phyloP scores from a whole-genome alignment of 495 filamentous ascomycete genomes.

The Filosporella fistucella region DNA sequence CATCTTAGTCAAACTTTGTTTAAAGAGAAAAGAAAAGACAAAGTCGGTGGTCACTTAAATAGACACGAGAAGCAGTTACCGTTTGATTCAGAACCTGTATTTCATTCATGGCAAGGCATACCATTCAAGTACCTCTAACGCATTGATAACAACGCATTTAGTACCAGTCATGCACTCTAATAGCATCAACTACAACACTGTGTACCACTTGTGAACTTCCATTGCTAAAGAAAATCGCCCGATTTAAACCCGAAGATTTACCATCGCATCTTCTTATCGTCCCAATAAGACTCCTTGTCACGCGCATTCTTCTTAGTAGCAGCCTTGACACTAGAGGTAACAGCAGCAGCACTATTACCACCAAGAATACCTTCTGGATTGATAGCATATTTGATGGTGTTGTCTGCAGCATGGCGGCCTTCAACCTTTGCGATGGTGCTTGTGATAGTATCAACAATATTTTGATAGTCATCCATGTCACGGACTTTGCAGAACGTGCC shows the following conservation, averaged over 20 bases:
- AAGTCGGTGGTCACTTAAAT: no score
- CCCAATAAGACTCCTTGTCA: conserved; percentile 1
- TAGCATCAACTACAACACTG: no score
- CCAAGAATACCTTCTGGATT: neutral
- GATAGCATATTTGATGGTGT: conserved; percentile 23
- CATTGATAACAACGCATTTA: no score
- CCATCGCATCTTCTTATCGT: neutral
- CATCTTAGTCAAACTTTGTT: no score
- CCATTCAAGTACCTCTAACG: no score
- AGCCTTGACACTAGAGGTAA: neutral
- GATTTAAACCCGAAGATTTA: neutral
- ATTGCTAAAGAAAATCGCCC: neutral
- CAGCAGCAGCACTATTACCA: neutral
- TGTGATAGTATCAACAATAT: conserved; percentile 16
- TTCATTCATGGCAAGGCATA: no score
- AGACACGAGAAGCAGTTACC: no score
- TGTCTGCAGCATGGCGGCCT: conserved; percentile 21
- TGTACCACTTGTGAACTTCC: no score
- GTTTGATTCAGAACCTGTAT: no score
- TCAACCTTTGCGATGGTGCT: conserved; percentile 10
- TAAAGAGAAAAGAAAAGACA: no score
- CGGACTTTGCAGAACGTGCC: conserved; percentile 19
- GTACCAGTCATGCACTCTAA: no score
- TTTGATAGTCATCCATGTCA: conserved; percentile 9
- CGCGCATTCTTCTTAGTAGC: neutral